Base-by-base conservation (phyloP, 805 yeast genomes). In the Blastobotrys muscicola region DNA sequence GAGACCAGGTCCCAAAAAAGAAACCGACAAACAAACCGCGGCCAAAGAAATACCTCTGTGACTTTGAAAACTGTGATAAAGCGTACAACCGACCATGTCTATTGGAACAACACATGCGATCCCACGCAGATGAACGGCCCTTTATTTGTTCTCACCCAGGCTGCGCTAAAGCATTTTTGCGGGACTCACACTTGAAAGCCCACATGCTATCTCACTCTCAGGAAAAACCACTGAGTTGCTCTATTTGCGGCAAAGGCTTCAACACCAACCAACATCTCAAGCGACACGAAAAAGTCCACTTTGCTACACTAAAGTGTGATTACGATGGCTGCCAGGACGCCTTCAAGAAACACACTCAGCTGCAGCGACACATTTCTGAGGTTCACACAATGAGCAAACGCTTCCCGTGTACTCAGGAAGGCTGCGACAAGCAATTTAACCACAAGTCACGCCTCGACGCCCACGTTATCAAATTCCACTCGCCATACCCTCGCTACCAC, bases 201-300 rank as follows among this genome's bases (percentile, higher is more conserved):
- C 98, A 92, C 59, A 49, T 67, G 42, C 59, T 82, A 16, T 76
- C 85, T 13, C 96, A 89, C 57, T 49, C 68, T 2, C 16, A 13
- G 9, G 36, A 39, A 3, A 84, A 82, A 53, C 95, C 95, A 0
- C 78, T 72, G 56, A 74, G 70, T 35, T 89, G 97, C 56, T 60
- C 76, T 0, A 58, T 70, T 1, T 92, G 98, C 58, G 80, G 80
- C 1, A 87, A 86, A 60, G 95, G 95, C 2, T 81, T 84, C 41
- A 80, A 79, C 42, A 73, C 95, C 0, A 60, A 60, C 41, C 97
- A 92, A 63, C 97, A 89, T 56, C 67, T 86, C 45, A 75, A 72
- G 48, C 71, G 95, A 42, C 98, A 92, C 60, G 86, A 81, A 62
- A 71, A 75, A 33, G 82, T 94, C 2, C 97, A 92, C 59, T 76